Evolutionary conservation across 2,329 filamentous ascomycete species (phyloP), one percentile per base, ranked within the genome.

Genomic region (Fusarium annulatum): DNA sequence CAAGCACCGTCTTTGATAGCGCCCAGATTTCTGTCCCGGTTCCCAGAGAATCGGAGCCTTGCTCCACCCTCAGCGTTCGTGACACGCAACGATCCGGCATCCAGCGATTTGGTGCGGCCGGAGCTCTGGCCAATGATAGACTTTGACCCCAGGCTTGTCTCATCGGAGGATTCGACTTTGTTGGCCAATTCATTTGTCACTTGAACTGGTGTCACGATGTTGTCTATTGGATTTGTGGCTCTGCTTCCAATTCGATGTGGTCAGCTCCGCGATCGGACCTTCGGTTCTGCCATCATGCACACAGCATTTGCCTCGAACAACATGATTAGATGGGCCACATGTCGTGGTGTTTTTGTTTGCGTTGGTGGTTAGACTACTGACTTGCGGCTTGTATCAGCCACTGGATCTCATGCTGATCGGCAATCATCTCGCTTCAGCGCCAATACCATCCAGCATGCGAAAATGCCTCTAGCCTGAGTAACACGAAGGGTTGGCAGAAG

Each of bases 21-120:
- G 73, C 67, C 71, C 72, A 78, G 68, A 66, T 67, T 73, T 77
- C 73, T 77, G 70, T 75, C 69, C 59, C 69, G 60, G 65, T 77
- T 80, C 75, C 80, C 80, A 81, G 79, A 80, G 72, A 78, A 75
- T 77, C 79, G 80, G 76, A 81, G 78, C 75, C 75, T 63, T 52
- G 64, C 76, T 78, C 78, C 79, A 79, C 79, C 70, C 42, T 55
- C 62, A 71, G 72, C 68, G 76, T 79, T 79, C 75, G 69, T 78
- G 72, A 74, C 68, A 71, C 72, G 59, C 69, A 72, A 74, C 70
- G 65, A 80, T 79, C 73, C 75, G 63, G 67, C 67, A 74, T 65
- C 73, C 68, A 68, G 64, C 62, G 64, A 69, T 61, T 69, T 70
- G 76, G 71, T 76, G 73, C 61, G 60, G 66, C 66, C 62, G 58